Conservation (phyloP, 352 stramenopile species). For the Thraustotheca clavata region DNA sequence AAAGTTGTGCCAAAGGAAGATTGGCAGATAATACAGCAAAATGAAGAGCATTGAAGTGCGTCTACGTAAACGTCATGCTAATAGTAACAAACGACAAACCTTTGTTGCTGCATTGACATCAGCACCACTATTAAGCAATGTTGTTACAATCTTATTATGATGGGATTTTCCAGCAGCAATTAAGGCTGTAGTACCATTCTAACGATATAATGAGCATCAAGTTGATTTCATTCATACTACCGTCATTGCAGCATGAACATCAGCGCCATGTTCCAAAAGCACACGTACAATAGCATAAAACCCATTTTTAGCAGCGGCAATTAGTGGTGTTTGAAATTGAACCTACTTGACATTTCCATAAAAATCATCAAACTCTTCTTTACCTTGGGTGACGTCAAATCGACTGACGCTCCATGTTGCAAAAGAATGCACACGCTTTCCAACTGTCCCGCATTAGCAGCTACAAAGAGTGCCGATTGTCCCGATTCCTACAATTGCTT, state of each 20-base stretch:
- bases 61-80: background rate
- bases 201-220: background rate
- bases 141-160: background rate
- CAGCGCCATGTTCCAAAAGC: background rate
- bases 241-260: background rate
- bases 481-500: background rate
- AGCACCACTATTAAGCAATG: background rate
- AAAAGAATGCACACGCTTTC: background rate
- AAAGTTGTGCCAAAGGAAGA: background rate
- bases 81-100: too few relatives aligned
- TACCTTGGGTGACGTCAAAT: too few relatives aligned
- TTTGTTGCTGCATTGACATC: constrained; percentile 3
- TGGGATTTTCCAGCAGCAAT: background rate
- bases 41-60: background rate
- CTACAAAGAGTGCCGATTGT: background rate
- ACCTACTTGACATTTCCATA: background rate
- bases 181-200: background rate
- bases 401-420: background rate
- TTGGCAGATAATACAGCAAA: background rate
- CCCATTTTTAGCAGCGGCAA: background rate
- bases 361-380: too few relatives aligned
- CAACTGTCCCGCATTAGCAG: background rate
- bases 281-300: background rate
- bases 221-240: too few relatives aligned
- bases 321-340: background rate